Conservation (phyloP, 768 basidiomycete genomes). For the Leucocoprinus birnbaumii region DNA sequence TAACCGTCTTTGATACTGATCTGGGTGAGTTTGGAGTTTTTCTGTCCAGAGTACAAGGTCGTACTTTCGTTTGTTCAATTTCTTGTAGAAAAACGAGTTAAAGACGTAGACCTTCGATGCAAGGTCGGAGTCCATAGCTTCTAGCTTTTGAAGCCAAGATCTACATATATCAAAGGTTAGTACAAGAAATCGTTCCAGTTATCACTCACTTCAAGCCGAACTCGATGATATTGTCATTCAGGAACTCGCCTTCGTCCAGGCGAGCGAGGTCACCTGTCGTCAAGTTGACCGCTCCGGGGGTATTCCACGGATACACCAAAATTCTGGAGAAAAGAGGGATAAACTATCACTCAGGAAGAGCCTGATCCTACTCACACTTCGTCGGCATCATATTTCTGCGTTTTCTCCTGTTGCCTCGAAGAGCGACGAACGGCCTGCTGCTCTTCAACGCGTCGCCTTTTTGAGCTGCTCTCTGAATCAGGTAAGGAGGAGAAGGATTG, state of each 20-base stretch:
- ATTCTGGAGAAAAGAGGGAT: constrained; percentile 41
- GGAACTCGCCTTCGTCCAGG: constrained; percentile 74
- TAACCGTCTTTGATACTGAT: constrained; percentile 63
- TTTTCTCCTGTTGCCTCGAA: constrained; percentile 18
- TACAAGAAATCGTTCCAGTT: too few relatives aligned
- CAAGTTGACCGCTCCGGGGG: constrained; percentile 76
- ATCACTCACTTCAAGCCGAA: constrained; percentile 84
- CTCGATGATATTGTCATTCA: constrained; percentile 97
- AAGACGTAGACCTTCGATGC: constrained; percentile 84
- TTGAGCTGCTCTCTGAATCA: not conserved
- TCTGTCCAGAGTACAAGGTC: constrained; percentile 14
- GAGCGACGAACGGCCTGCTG: constrained; percentile 35
- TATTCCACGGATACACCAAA: constrained; percentile 68
- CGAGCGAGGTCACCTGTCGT: constrained; percentile 76
- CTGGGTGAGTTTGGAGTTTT: constrained; percentile 9
- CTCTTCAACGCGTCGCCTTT: constrained; percentile 15
- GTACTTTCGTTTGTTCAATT: constrained; percentile 72
- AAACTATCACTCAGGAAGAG: not conserved
- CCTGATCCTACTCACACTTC: constrained; percentile 47
- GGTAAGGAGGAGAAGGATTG: not conserved
- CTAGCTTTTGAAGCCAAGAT: constrained; percentile 64
- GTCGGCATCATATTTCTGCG: constrained; percentile 43
- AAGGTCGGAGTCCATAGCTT: constrained; percentile 51
- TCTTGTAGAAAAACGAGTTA: constrained; percentile 98
- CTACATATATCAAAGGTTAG: constrained; percentile 33